These are phyloP conservation scores for Salix arbutifolia DNA, from an alignment of 345 rosid genomes.

Conservation along the genomic window DNA sequence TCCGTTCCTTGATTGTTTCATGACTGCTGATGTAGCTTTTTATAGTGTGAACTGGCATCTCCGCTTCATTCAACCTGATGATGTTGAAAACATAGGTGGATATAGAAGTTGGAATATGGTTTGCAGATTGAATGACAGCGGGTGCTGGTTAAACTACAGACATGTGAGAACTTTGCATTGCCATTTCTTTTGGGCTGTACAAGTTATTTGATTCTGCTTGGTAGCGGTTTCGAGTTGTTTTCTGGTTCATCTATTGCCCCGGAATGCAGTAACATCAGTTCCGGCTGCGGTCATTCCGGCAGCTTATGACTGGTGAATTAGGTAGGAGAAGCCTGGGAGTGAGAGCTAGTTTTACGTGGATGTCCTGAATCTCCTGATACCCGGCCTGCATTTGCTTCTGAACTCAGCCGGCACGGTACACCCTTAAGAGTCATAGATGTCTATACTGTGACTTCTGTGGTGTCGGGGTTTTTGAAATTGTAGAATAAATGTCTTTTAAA, in stretches of 20 bases:
- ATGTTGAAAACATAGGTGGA: slow-evolving; percentile 11
- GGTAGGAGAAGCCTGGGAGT: neutral
- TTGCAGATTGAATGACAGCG: neutral
- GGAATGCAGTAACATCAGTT: too few species aligned
- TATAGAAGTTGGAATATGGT: neutral
- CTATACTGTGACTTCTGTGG: too few species aligned
- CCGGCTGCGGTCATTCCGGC: too few species aligned
- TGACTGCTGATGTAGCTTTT: slow-evolving; percentile 15
- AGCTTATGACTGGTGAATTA: neutral
- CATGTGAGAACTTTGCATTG: neutral
- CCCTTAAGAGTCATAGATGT: neutral
- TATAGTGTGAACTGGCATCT: slow-evolving; percentile 13
- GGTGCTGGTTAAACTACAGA: neutral
- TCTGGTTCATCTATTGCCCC: too few species aligned
- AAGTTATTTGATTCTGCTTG: neutral
- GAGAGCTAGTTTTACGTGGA: neutral
- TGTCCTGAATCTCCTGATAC: neutral
- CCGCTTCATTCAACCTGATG: slow-evolving; percentile 19
- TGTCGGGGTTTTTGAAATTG: too few species aligned
- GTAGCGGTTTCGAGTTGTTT: too few species aligned
- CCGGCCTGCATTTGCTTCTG: neutral
- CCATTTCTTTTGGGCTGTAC: neutral
- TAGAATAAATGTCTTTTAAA: too few species aligned
- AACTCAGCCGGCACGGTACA: neutral
- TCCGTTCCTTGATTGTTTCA: slow-evolving; percentile 7